Conservation (phyloP, 1,139 yeast species). For the Groenewaldozyma sp. region DNA sequence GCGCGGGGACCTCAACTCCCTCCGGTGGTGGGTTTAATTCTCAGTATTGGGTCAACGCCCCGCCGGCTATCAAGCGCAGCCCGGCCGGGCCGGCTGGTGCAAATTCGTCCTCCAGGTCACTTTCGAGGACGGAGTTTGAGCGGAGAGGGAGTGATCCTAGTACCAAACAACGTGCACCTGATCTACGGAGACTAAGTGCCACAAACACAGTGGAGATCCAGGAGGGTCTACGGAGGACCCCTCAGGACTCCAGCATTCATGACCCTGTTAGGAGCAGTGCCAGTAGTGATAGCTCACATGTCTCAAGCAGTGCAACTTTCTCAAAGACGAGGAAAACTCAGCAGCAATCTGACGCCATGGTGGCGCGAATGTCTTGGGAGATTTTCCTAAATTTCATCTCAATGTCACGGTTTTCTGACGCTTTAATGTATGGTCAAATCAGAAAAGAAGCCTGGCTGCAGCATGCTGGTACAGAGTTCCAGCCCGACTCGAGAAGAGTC, state of each 20-base stretch:
- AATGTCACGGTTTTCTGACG: slow-evolving; percentile 23
- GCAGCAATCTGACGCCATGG: neutral
- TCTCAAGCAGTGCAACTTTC: neutral
- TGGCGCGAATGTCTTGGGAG: slow-evolving; percentile 13
- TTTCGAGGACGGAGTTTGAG: neutral
- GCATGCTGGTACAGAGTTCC: slow-evolving; percentile 12
- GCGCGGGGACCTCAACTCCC: neutral
- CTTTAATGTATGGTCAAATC: slow-evolving; percentile 26
- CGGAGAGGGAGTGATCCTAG: slow-evolving; percentile 1
- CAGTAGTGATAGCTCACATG: slow-evolving; percentile 1
- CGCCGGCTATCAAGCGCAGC: neutral
- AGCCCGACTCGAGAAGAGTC: slow-evolving; percentile 9
- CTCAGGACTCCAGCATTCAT: neutral
- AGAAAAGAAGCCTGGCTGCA: slow-evolving; percentile 29
- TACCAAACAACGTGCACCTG: neutral
- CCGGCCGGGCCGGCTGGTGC: neutral
- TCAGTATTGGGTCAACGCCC: neutral
- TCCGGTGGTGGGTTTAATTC: neutral
- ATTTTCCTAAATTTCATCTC: slow-evolving; percentile 21
- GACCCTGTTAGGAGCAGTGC: neutral
- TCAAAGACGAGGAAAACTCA: neutral
- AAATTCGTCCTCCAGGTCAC: neutral
- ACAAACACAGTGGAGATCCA: neutral
- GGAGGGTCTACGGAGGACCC: neutral
- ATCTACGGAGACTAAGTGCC: neutral